Base-by-base conservation (phyloP, 768 basidiomycete species). In the Trametes meyenii region DNA sequence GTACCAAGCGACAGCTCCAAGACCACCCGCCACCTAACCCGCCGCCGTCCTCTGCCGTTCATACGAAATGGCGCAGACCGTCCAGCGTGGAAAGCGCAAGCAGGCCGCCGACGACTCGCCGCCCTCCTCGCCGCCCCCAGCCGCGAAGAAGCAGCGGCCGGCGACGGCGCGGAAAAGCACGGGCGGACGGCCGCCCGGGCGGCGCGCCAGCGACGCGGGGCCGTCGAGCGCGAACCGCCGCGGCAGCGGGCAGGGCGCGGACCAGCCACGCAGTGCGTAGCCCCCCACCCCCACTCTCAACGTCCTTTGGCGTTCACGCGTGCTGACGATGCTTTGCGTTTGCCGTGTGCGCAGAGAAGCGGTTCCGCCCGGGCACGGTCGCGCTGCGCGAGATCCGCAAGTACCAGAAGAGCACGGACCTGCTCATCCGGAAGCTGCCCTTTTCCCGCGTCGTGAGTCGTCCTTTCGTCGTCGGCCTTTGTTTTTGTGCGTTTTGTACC, bases 341-440 rank as follows among this genome's bases (percentile, higher is more conserved):
- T 40, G 48, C 61, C 19, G 43, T 1, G 24, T 39, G 52, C 42
- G 40, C 45, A 70, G 71, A 79, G 70, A 81, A 76, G 69, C 81
- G 95, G n/a, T 98, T 84, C 76, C 84, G 93, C 62, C 95, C 95
- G 0, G 95, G 95, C 10, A 96, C 93, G 3, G 85, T 91, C 60
- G 95, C 95, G 36, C 77, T 98, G 64, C 85, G 90, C 45, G 95
- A 98, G 77, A 96, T 98, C 53, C 83, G 96, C 68, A 92, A 90
- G 72, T 98, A 97, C 74, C 95, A 98, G 73, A 93, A 92, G 73
- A 90, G 87, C 67, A 97, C 95, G 7, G 94, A 96, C 71, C 79
- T 97, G 44, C 78, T 98, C 62, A 77, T 98, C 59, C 84, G 85
- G 65, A 96, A 90, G 73, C 82, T 97, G 44, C 95, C 95, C 0